Base-by-base conservation (phyloP, 2,329 filamentous ascomycete species). In the Coniochaeta sp. region DNA sequence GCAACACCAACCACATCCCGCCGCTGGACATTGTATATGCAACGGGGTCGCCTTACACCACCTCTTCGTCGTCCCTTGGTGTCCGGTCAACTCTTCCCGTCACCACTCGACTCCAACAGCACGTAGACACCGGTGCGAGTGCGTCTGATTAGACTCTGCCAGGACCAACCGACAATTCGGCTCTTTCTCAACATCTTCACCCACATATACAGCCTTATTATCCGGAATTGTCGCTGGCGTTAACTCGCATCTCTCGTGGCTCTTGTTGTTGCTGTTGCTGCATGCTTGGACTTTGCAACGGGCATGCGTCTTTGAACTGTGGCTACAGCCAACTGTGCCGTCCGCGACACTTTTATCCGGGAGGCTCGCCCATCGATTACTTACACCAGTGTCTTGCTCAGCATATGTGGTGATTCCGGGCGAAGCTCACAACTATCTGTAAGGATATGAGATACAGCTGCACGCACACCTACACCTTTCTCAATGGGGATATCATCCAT, bases 401-500 rank as follows among this genome's bases (percentile, higher is more conserved):
- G 38, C 14, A 3, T 10, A 42, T 6, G 6, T 22, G 20, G 38
- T 26, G 18, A 10, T 3, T 26, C 38, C 26, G 18, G 9, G n/a
- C 20, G n/a, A 18, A 42, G n/a, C n/a, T 24, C 18, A 24, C 4
- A 40, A 12, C 38, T 24, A 27, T 28, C 49, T 32, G 32, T 18
- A 32, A 48, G 55, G 53, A 52, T 50, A 57, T 54, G 56, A 55
- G 49, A 57, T 50, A 35, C 49, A 54, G 50, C 53, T 52, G 33
- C 27, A 46, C 46, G 42, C 30, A 52, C 49, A 46, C 51, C 55
- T 42, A 58, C 56, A 56, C 51, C 61, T 58, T 59, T 71, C 65
- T 72, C 76, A 77, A 82, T 81, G 78, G 78, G 77, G 70, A 72
- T 76, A 70, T 64, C 75, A 72, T 66, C 74, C 59, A 61, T 74